Evolutionary conservation across 805 yeast species (phyloP).

Genomic region (Allodekkera sacchari): DNA sequence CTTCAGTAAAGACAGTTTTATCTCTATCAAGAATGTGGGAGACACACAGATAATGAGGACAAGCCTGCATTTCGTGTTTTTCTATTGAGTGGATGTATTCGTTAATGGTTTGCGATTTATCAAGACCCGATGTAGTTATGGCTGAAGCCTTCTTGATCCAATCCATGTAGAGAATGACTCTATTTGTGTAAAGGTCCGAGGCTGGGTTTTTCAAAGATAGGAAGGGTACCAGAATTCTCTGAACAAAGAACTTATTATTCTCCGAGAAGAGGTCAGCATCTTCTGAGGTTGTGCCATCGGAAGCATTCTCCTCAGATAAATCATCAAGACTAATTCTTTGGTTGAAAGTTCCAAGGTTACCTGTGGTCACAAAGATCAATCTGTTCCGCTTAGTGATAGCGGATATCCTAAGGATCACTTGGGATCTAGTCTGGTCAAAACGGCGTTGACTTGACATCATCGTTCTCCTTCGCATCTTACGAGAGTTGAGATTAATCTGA

Average conservation of each 20-base stretch:
- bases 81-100: slow-evolving; percentile 16
- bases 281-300: slow-evolving; percentile 6
- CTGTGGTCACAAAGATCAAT: slow-evolving; percentile 18
- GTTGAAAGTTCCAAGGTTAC: slow-evolving; percentile 19
- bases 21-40: slow-evolving; percentile 8
- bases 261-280: not conserved
- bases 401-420: slow-evolving; percentile 11
- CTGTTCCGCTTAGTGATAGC: slow-evolving; percentile 8
- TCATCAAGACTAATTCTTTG: slow-evolving; percentile 14
- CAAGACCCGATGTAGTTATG: slow-evolving; percentile 2
- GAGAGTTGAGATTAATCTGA: not conserved
- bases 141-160: slow-evolving; percentile 17
- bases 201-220: slow-evolving; percentile 21
- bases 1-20: slow-evolving; percentile 4
- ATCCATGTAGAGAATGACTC: slow-evolving; percentile 23
- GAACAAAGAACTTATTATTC: slow-evolving; percentile 12
- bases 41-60: slow-evolving; percentile 20
- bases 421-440: slow-evolving; percentile 1
- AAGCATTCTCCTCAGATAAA: slow-evolving; percentile 4
- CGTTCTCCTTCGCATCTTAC: not conserved
- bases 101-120: slow-evolving; percentile 10
- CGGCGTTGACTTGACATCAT: too few species aligned
- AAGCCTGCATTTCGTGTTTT: slow-evolving; percentile 8
- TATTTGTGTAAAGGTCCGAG: slow-evolving; percentile 19
- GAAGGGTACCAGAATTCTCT: slow-evolving; percentile 23